phyloP scores from a whole-genome alignment of 148 eudicot genomes.

The Amaranthus hypochondriacus region DNA sequence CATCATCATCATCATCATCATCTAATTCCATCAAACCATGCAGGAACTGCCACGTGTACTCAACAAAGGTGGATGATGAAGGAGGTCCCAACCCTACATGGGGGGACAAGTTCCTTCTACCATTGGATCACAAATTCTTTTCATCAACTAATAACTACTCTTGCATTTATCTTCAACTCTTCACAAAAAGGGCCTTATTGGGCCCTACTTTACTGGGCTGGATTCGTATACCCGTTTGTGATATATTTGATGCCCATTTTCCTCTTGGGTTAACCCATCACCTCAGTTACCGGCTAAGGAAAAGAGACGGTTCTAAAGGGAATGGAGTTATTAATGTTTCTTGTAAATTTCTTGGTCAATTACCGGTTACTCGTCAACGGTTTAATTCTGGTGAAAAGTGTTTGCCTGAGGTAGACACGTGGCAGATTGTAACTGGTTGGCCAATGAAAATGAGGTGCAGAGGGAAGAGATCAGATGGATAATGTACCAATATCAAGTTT shows the following conservation, averaged over 20 bases:
- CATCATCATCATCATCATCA: background rate
- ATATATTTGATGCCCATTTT: conserved; percentile 34
- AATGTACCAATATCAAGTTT: background rate
- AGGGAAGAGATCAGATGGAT: conserved; percentile 1
- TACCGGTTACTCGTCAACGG: background rate
- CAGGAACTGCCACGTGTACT: conserved; percentile 26
- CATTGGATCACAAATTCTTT: conserved; percentile 37
- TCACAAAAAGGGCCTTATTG: conserved; percentile 30
- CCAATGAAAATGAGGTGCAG: conserved; percentile 2
- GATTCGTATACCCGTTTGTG: conserved; percentile 48
- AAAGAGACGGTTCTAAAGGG: conserved; percentile 53
- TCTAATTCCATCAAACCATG: conserved; percentile 7
- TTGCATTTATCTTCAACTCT: conserved; percentile 36
- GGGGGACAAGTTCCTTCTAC: conserved; percentile 52
- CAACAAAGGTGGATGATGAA: conserved; percentile 38
- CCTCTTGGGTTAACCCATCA: conserved; percentile 33
- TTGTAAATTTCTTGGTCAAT: conserved; percentile 30
- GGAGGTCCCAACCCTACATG: conserved; percentile 55
- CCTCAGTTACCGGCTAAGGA: conserved; percentile 52
- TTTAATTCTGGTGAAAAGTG: background rate
- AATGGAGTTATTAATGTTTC: conserved; percentile 46
- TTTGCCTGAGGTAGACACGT: conserved; percentile 16
- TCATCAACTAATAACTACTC: conserved; percentile 13
- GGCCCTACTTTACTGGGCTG: conserved; percentile 47
- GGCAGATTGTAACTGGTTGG: conserved; percentile 35